Evolutionary conservation across 805 yeast genomes (phyloP).

Genomic region (Lachancea dasiensis): DNA sequence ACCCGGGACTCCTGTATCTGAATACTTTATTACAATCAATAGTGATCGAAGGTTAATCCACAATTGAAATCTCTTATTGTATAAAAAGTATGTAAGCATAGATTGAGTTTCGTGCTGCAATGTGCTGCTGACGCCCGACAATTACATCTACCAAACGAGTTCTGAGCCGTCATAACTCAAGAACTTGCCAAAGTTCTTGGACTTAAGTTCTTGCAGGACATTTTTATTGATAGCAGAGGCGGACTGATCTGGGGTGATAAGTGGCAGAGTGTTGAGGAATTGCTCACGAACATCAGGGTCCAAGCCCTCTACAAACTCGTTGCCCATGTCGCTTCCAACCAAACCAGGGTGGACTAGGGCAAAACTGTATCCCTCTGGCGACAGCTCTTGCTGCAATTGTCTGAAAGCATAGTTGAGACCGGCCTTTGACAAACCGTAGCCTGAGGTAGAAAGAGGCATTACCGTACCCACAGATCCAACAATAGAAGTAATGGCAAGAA

Average conservation of each 20-base stretch:
- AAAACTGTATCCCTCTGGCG: constrained; percentile 25
- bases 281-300: background rate
- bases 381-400: constrained; percentile 26
- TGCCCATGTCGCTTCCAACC: constrained; percentile 35
- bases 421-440: constrained; percentile 36
- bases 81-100: too few species aligned
- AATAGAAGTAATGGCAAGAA: constrained; percentile 26
- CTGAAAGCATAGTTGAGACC: constrained; percentile 33
- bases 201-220: constrained; percentile 18
- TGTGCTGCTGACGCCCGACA: background rate
- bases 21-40: too few species aligned
- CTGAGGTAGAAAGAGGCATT: constrained; percentile 17
- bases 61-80: too few species aligned
- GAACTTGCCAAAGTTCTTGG: constrained; percentile 28
- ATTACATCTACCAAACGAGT: constrained; percentile 1
- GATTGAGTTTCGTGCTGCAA: too few species aligned
- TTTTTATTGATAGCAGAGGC: constrained; percentile 16
- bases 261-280: constrained; percentile 3
- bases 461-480: constrained; percentile 24
- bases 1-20: too few species aligned
- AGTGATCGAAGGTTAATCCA: too few species aligned
- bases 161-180: constrained; percentile 22
- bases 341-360: constrained; percentile 37
- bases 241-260: constrained; percentile 26
- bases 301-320: background rate